Percentiles rank a stretch among this genome's conserved stretches.
These are phyloP conservation scores for Yarrowia deformans DNA, from an alignment of 805 yeast genomes.

Conservation along the genomic window DNA sequence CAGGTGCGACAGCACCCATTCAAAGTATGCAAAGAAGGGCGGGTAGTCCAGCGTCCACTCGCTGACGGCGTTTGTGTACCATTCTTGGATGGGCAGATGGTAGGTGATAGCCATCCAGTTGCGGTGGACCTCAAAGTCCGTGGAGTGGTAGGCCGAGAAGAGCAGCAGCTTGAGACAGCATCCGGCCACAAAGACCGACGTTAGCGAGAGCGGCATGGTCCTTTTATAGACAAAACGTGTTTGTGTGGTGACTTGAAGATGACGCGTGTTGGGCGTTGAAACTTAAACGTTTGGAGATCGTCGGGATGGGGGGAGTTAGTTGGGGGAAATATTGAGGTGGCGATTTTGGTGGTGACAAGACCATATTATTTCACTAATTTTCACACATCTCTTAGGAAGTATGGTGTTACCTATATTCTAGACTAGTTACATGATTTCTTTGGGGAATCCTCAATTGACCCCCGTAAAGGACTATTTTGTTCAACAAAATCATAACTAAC, in stretches of 20 bases:
- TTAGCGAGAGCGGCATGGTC: slow-evolving; percentile 55
- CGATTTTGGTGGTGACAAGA: no score
- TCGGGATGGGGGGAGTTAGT: no score
- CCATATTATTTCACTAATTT: no score
- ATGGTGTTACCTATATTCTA: no score
- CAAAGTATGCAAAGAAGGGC: slow-evolving; percentile 96
- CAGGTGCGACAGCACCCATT: slow-evolving; percentile 74
- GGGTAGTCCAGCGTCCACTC: slow-evolving; percentile 98
- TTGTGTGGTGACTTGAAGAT: background rate
- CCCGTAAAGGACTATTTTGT: background rate
- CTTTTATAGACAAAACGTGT: no score
- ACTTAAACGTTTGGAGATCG: no score
- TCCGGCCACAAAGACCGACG: slow-evolving; percentile 73
- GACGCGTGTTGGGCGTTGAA: background rate
- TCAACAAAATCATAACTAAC: background rate
- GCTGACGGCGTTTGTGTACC: slow-evolving; percentile 83
- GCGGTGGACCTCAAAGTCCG: slow-evolving; percentile 97
- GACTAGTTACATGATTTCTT: no score
- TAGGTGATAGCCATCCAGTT: slow-evolving; percentile 95
- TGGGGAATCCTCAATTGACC: no score
- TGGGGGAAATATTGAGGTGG: no score
- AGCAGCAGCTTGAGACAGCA: slow-evolving; percentile 65
- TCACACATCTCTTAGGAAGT: no score
- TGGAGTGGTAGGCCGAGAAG: slow-evolving; percentile 86
- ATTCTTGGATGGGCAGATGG: slow-evolving; percentile 70